These are phyloP conservation scores for Oryza nivara DNA, from an alignment of 176 grass and related monocot species.

Conservation along the genomic window DNA sequence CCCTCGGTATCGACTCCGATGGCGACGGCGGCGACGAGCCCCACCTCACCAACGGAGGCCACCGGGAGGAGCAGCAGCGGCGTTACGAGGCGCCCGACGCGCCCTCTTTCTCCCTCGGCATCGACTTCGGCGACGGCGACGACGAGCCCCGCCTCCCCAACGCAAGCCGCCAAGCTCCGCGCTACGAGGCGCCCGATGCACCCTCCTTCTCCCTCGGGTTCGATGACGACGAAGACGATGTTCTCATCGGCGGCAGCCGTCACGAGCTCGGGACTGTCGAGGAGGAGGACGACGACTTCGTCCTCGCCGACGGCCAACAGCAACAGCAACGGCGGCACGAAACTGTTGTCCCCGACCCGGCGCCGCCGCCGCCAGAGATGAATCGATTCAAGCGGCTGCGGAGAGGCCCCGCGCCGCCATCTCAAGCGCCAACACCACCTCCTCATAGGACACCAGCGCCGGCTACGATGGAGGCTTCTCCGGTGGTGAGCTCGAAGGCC, in stretches of 20 bases:
- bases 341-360: not conserved
- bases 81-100: constrained; percentile 5
- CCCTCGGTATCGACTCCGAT: constrained; percentile 45
- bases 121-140: constrained; percentile 27
- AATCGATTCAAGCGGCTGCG: constrained; percentile 57
- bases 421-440: constrained; percentile 21
- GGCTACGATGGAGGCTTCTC: constrained; percentile 16
- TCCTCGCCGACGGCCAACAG: not conserved
- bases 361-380: not conserved
- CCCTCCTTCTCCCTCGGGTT: constrained; percentile 44
- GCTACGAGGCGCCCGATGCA: constrained; percentile 3
- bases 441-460: constrained; percentile 4
- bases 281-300: constrained; percentile 40
- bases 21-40: not conserved
- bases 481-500: not conserved
- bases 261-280: not conserved
- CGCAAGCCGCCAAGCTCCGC: not conserved
- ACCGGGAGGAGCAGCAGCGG: not conserved
- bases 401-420: constrained; percentile 41
- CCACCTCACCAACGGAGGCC: no score
- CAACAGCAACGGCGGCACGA: not conserved
- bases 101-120: constrained; percentile 50
- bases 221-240: constrained; percentile 35
- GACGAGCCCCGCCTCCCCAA: not conserved
- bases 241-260: not conserved